Conservation (phyloP, 768 basidiomycete species). For the Clitopilus passeckerianus region DNA sequence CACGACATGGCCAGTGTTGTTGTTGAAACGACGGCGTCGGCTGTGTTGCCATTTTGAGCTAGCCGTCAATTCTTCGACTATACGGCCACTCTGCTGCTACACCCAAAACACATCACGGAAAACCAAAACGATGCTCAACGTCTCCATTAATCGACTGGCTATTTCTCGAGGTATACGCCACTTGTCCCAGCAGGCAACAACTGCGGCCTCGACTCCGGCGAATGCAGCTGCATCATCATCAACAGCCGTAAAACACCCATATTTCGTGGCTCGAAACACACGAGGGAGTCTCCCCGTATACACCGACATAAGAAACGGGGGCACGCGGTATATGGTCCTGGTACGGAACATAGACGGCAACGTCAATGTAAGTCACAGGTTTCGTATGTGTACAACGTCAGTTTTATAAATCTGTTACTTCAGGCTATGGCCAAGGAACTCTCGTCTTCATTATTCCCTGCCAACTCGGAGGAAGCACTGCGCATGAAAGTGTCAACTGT, state of each 20-base stretch:
- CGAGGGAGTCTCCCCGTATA: conserved; percentile 71
- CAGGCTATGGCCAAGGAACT: conserved; percentile 63
- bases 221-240: conserved; percentile 2
- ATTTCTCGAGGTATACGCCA: not conserved
- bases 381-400: conserved; percentile 5
- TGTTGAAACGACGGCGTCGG: not conserved
- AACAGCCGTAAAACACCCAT: conserved; percentile 24
- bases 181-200: conserved; percentile 1
- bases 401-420: not conserved
- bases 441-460: conserved; percentile 41
- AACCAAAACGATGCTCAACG: not conserved
- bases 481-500: conserved; percentile 44
- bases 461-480: conserved; percentile 37
- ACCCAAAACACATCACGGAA: not conserved
- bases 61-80: not conserved
- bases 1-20: not conserved
- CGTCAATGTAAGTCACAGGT: conserved; percentile 38
- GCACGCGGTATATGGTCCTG: conserved; percentile 51
- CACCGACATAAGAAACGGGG: conserved; percentile 64
- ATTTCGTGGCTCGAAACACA: conserved; percentile 63
- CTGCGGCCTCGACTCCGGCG: conserved; percentile 7
- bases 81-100: too few species aligned
- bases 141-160: not conserved
- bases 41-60: not conserved
- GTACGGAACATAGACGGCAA: conserved; percentile 70